A percentile compares a stretch with the other conserved stretches of the same genome.
Evolutionary conservation across 2,329 filamentous ascomycete species (phyloP).

Genomic region (Fusarium palustre): DNA sequence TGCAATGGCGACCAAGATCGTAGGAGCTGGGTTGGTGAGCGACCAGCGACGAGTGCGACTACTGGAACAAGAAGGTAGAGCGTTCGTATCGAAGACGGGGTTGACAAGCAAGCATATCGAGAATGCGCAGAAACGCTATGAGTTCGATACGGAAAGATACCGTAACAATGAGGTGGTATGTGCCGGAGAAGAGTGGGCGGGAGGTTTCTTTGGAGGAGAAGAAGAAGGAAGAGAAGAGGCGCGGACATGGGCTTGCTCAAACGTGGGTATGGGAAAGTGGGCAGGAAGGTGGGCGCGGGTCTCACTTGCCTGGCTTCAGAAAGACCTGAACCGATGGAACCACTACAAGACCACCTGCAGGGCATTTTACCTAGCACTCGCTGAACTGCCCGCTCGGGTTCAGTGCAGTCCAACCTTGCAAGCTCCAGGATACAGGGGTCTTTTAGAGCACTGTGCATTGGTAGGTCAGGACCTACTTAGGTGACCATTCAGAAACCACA

Average conservation of each 20-base stretch:
- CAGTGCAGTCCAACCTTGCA: constrained; percentile 2
- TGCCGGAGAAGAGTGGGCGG: constrained; percentile 47
- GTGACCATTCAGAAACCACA: background rate
- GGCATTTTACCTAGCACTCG: constrained; percentile 17
- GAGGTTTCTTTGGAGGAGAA: constrained; percentile 43
- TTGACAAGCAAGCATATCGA: constrained; percentile 48
- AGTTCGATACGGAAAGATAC: constrained; percentile 40
- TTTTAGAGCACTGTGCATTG: background rate
- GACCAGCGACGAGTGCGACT: constrained; percentile 41
- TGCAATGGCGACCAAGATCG: constrained; percentile 29
- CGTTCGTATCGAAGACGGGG: constrained; percentile 40
- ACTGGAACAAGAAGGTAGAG: constrained; percentile 39
- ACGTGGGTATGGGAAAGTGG: constrained; percentile 33
- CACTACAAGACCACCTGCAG: constrained; percentile 24
- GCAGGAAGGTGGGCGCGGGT: constrained; percentile 41
- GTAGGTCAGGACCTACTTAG: background rate
- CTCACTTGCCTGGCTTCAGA: constrained; percentile 22
- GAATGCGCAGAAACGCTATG: constrained; percentile 32
- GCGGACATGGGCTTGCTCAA: constrained; percentile 17
- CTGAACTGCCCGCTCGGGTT: background rate
- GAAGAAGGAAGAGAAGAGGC: constrained; percentile 25
- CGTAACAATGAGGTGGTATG: constrained; percentile 29
- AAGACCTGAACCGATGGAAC: constrained; percentile 16
- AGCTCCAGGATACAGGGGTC: constrained; percentile 28
- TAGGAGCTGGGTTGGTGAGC: constrained; percentile 31